A percentile compares a stretch with the other conserved stretches of the same genome.
phyloP scores from a whole-genome alignment of 768 basidiomycete genomes.

The Polyporus arcularius region DNA sequence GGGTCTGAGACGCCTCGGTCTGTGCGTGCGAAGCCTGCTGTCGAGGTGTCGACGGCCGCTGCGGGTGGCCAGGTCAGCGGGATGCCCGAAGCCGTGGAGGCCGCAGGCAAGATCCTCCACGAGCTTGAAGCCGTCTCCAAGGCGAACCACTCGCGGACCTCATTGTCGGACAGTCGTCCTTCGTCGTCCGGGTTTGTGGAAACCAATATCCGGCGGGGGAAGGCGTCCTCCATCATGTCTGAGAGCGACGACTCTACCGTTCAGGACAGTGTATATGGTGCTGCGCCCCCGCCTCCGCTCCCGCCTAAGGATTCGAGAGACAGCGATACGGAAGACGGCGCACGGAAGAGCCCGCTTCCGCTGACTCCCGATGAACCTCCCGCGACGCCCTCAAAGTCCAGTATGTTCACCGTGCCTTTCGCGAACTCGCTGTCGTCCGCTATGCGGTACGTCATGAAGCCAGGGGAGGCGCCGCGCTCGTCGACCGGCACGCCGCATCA shows the following conservation, averaged over 20 bases:
- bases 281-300: conserved; percentile 20
- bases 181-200: conserved; percentile 35
- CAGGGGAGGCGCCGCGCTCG: conserved; percentile 35
- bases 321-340: conserved; percentile 7
- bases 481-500: conserved; percentile 44
- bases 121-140: conserved; percentile 39
- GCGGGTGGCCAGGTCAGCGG: conserved; percentile 51
- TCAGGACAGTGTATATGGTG: conserved; percentile 14
- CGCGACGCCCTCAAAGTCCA: background rate
- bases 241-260: conserved; percentile 43
- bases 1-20: conserved; percentile 36
- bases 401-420: conserved; percentile 41
- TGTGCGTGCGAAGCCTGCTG: conserved; percentile 60
- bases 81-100: conserved; percentile 35
- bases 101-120: conserved; percentile 48
- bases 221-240: conserved; percentile 44
- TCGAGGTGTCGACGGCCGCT: conserved; percentile 50
- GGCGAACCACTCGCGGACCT: conserved; percentile 25
- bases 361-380: conserved; percentile 10
- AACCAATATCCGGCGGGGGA: conserved; percentile 38
- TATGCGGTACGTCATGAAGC: conserved; percentile 57
- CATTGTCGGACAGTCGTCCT: conserved; percentile 13
- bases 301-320: conserved; percentile 20
- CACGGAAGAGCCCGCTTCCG: background rate
- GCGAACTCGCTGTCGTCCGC: conserved; percentile 58